These are phyloP conservation scores for Coemansia sp. DNA, from an alignment of 192 early-diverging fungal species.

Conservation along the genomic window DNA sequence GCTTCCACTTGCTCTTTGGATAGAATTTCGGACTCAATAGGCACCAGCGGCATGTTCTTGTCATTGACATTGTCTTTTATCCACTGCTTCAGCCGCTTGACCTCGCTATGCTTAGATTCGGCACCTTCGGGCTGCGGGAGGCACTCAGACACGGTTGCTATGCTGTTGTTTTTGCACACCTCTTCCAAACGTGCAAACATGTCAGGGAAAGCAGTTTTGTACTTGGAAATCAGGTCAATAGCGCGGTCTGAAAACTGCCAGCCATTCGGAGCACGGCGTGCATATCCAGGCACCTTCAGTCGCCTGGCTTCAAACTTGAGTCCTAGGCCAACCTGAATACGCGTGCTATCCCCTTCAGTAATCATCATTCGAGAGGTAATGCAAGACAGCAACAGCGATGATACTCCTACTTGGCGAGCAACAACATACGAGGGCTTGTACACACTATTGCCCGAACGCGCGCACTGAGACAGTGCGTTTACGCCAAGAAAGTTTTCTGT, in stretches of 20 bases:
- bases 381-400: constrained; percentile 71
- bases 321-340: constrained; percentile 77
- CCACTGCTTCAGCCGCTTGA: constrained; percentile 55
- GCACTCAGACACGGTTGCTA: constrained; percentile 22
- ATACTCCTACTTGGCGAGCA: constrained; percentile 64
- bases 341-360: constrained; percentile 59
- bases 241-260: constrained; percentile 90
- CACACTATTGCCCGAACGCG: constrained; percentile 18
- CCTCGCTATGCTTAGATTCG: constrained; percentile 16
- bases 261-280: constrained; percentile 66
- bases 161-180: constrained; percentile 4
- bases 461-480: constrained; percentile 18
- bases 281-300: constrained; percentile 86
- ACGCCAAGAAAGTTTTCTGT: constrained; percentile 41
- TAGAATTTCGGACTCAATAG: constrained; percentile 41
- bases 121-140: constrained; percentile 15
- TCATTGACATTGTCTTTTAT: constrained; percentile 44
- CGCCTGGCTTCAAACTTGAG: constrained; percentile 88
- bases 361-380: constrained; percentile 73
- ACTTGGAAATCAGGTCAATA: constrained; percentile 67
- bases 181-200: constrained; percentile 50
- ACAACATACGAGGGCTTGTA: constrained; percentile 69
- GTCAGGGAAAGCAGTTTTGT: constrained; percentile 64
- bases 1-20: constrained; percentile 23
- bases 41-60: constrained; percentile 21